Percentiles rank a stretch among this genome's conserved stretches.
phyloP scores from a whole-genome alignment of 768 basidiomycete species.

The Mycena maculata region DNA sequence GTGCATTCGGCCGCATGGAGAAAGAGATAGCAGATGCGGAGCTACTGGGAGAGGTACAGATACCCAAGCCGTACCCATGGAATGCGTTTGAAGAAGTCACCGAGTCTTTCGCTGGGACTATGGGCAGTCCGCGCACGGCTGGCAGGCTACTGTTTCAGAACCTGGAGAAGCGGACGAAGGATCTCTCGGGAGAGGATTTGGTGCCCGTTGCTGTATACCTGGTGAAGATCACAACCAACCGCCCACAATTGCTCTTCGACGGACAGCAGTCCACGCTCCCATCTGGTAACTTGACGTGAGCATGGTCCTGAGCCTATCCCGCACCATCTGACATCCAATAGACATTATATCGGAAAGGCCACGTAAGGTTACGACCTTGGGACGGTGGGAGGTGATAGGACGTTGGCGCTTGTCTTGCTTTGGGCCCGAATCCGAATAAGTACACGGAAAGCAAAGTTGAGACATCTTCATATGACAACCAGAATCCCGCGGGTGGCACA shows the following conservation, averaged over 20 bases:
- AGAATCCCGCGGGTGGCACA: no score
- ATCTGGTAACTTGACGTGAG: conserved; percentile 23
- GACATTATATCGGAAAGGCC: neutral
- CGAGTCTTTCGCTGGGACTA: neutral
- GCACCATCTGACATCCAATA: neutral
- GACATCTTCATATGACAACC: no score
- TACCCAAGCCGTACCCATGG: conserved; percentile 9
- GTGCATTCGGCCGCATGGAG: conserved; percentile 11
- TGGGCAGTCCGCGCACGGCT: no score
- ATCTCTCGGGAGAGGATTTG: neutral
- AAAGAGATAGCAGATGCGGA: conserved; percentile 19
- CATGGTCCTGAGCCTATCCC: neutral
- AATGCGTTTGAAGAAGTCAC: conserved; percentile 12
- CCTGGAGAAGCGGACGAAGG: neutral
- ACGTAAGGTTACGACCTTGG: no score
- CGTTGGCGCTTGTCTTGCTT: no score
- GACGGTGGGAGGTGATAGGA: no score
- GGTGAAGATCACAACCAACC: conserved; percentile 17
- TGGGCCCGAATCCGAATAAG: no score
- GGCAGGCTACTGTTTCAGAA: neutral
- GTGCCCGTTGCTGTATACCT: conserved; percentile 23
- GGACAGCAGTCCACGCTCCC: conserved; percentile 14
- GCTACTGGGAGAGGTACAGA: conserved; percentile 13
- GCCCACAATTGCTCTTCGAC: conserved; percentile 13
- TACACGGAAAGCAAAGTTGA: no score